Percentiles rank a stretch among this genome's conserved stretches.
Evolutionary conservation across 257 asterid genomes (phyloP).

Genomic region (Solanum etuberosum): DNA sequence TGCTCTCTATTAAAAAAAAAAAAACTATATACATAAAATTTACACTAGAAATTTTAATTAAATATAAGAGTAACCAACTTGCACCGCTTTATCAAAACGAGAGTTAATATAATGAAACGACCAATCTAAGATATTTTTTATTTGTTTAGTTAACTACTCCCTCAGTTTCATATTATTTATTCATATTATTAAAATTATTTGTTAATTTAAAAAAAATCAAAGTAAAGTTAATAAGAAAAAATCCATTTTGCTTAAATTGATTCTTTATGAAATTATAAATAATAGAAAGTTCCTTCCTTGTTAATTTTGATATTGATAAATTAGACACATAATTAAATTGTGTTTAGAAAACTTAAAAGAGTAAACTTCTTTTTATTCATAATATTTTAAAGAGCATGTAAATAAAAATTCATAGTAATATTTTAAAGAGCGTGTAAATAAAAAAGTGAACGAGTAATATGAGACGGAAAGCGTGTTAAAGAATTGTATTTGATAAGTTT

Average conservation of each 20-base stretch:
- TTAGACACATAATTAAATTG: neutral
- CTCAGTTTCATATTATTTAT: neutral
- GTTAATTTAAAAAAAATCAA: neutral
- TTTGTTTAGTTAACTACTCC: neutral
- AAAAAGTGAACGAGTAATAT: neutral
- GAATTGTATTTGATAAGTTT: neutral
- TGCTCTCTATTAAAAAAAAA: neutral
- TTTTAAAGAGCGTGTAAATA: rapidly evolving
- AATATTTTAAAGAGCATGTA: rapidly evolving
- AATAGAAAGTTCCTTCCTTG: neutral
- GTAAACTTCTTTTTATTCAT: rapidly evolving
- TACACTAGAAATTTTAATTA: neutral
- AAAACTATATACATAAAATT: neutral
- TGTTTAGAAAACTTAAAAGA: neutral
- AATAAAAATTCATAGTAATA: neutral
- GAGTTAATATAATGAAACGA: neutral
- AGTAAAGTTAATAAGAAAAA: too few species aligned
- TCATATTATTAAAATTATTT: neutral
- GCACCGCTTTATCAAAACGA: neutral
- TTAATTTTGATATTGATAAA: neutral
- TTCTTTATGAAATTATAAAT: neutral
- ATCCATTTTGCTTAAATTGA: neutral
- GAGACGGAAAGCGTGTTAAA: neutral
- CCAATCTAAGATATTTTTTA: neutral
- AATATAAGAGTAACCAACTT: neutral